Base-by-base conservation (phyloP, 108 stramenopile species). In the Skeletonema costatum region DNA sequence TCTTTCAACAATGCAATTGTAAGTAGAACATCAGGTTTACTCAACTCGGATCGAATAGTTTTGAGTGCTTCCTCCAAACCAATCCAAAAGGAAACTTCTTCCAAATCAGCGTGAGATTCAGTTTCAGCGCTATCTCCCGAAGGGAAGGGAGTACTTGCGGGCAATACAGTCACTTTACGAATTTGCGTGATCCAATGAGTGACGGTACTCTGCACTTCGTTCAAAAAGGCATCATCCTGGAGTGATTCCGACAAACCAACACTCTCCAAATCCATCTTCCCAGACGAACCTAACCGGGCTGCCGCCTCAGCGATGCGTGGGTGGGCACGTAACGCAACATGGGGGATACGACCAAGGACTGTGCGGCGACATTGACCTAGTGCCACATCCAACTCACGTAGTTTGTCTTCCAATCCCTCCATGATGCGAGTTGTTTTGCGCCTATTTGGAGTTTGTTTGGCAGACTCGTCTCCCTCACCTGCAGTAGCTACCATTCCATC, bases 31-130 rank as follows among this genome's bases (percentile, higher is more conserved):
- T 68, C 75, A 2, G 95, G 93, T 58, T 80, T 80, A 6, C 75
- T 19, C 51, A 95, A 70, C 64, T 92, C 89, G 6, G 67, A 67
- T 59, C 88, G 90, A 36, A 95, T 83, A 53, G 84, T 58, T 13
- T 68, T 58, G 68, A 95, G 60, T 65, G 88, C 89, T 12, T 74
- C 77, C 39, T 91, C 73, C 48, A 95, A 64, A 17, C 88, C 86
- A n/a, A 70, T 86, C 94, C 94, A 95, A 77, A 91, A 95, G n/a
- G 91, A 84, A 19, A 95, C 76, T 71, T 95, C 94, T 53, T 95
- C 91, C 42, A 91, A 69, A 70, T 89, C 94, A 19, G 89, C 89
- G n/a, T 74, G 62, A 11, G 76, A 32, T 59, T 87, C 74, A n/a
- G 75, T 76, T 67, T 78, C 81, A 5, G 33, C 73, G n/a, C 42